Base-by-base conservation (phyloP, 2,329 filamentous ascomycete species). In the Paecilomyces niveus region DNA sequence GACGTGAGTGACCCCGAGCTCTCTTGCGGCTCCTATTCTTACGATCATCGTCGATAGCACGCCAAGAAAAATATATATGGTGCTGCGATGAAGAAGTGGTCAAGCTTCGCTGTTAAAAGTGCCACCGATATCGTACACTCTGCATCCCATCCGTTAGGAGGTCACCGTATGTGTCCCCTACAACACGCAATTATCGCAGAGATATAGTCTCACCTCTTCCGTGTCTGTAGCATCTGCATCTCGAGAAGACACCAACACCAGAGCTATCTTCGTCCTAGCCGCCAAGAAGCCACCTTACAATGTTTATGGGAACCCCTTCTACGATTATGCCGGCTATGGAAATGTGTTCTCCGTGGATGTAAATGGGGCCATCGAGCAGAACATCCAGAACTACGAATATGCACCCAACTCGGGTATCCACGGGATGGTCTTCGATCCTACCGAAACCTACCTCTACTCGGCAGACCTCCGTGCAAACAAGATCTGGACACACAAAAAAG, bases 61-160 rank as follows among this genome's bases (percentile, higher is more conserved):
- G 79, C 83, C 61, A 89, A 88, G 69, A 93, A 91, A 75, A 88
- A 89, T 72, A 87, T 96, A 61, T 96, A 96, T 73, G 91, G 91
- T 67, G 87, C 91, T 3, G 89, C 90, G 61, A 94, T 94, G 90
- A 96, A 96, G 81, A 93, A 92, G 73, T 96, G 90, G 90, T 88
- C 88, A 54, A 92, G 88, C 72, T 93, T 90, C 73, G 80, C 85
- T 53, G 88, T 95, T 67, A 84, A 87, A 67, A 87, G 84, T 65
- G 89, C 90, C 2, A 87, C 85, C 1, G 85, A 90, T 54, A 94
- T 96, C 63, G 76, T 85, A 53, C 90, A 94, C 65, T 83, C 88
- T 72, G 81, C 81, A 52, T 90, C 90, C 13, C 86, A 91, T 73
- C 82, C 88, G 2, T 88, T 96, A 73, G 85, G 84, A 52, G 88